Evolutionary conservation across 2,329 filamentous ascomycete species (phyloP), one percentile per base, ranked within the genome.

Genomic region (Cladosporium sp.): DNA sequence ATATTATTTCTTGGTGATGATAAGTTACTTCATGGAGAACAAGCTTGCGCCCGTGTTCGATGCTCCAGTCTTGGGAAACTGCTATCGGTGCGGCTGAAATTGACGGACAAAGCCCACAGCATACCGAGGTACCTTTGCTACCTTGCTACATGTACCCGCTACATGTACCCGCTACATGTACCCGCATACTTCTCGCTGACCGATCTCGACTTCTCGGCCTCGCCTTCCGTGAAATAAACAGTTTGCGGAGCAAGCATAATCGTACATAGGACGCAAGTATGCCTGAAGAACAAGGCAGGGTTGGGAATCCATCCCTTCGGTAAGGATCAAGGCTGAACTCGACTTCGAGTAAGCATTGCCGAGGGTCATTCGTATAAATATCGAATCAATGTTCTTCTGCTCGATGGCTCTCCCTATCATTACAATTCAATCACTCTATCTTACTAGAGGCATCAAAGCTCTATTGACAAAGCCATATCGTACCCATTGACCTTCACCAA

Each of bases 211-310:
- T 5, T n/a, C n/a, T 11, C 33, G 52, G 21, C 52, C 33, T 33
- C 52, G 23, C 18, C 29, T 31, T 12, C 29, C 6, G 11, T 33
- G 31, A 12, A 33, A 33, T 18, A 12, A 33, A 33, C 29, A 46
- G 4, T 21, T 7, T 1, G 4, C n/a, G 11, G 2, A 21, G n/a
- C 10, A 1, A 46, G 7, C 3, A 5, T 5, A 31, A 7, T 55
- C 2, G 50, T 21, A 53, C 10, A 55, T 12, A 55, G 21, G 52
- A 28, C n/a, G 55, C 55, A 40, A 37, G 33, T 16, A 8, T 57
- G 55, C 55, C 55, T 57, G 33, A 23, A 18, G 16, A 37, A 23
- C 29, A 12, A 57, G 55, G 55, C 55, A 57, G 55, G 55, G 55
- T 57, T 57, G 55, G 21, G 28, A 57, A 57, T 57, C 31, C n/a